These are phyloP conservation scores for Posidonia australis DNA, from an alignment of 106 monocot species.

Conservation along the genomic window DNA sequence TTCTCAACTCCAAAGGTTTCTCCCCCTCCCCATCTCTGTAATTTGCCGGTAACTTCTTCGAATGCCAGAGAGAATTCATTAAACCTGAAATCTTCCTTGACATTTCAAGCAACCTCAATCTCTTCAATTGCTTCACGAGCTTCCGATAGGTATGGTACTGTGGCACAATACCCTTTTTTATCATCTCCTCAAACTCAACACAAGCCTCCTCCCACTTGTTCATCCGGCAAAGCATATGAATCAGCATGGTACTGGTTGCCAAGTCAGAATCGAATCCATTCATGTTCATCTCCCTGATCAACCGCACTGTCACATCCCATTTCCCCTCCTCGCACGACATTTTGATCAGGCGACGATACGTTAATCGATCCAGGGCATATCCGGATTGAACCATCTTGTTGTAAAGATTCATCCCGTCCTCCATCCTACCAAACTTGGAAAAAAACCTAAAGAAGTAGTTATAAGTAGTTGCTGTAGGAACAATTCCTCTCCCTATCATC, in stretches of 20 bases:
- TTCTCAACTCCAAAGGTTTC: constrained; percentile 23
- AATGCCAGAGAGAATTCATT: constrained; percentile 53
- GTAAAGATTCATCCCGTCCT: constrained; percentile 71
- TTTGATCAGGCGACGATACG: constrained; percentile 63
- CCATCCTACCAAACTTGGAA: constrained; percentile 38
- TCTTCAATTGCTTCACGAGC: constrained; percentile 44
- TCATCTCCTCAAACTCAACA: constrained; percentile 61
- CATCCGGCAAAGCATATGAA: constrained; percentile 56
- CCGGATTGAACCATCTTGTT: constrained; percentile 55
- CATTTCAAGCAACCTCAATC: constrained; percentile 35
- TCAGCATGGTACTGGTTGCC: constrained; percentile 70
- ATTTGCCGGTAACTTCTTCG: constrained; percentile 48
- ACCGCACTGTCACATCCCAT: constrained; percentile 31
- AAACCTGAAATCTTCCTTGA: constrained; percentile 30
- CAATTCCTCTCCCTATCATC: constrained; percentile 55
- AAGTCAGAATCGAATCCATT: constrained; percentile 62
- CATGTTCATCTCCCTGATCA: constrained; percentile 68
- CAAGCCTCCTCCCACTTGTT: constrained; percentile 57
- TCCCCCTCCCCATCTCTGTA: constrained; percentile 34
- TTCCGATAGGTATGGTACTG: constrained; percentile 60
- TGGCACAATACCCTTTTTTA: constrained; percentile 51
- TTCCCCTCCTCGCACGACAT: constrained; percentile 48
- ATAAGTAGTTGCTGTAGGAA: constrained; percentile 63
- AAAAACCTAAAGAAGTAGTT: constrained; percentile 78
- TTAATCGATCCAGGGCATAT: constrained; percentile 39